A percentile compares a stretch with the other conserved stretches of the same genome.
phyloP scores from a whole-genome alignment of 2,329 filamentous ascomycete species.

The Pseudocercospora musae region DNA sequence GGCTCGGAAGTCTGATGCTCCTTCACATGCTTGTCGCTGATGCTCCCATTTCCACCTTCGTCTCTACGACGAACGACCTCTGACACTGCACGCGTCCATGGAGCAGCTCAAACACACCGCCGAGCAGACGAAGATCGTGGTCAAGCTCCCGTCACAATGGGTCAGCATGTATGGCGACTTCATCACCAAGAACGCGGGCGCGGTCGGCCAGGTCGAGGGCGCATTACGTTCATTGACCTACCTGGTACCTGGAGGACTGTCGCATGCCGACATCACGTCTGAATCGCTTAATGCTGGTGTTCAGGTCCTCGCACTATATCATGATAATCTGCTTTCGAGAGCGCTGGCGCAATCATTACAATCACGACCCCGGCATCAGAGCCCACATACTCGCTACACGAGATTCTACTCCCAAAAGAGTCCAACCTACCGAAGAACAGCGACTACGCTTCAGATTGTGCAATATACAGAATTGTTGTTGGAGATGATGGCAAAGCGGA shows the following conservation, averaged over 20 bases:
- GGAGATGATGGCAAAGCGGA: slow-evolving; percentile 92
- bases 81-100: slow-evolving; percentile 20
- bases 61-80: not conserved
- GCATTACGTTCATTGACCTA: slow-evolving; percentile 90
- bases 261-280: slow-evolving; percentile 90
- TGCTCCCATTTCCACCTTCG: not conserved
- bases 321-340: slow-evolving; percentile 78
- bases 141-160: slow-evolving; percentile 33
- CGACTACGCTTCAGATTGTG: slow-evolving; percentile 80
- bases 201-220: slow-evolving; percentile 93
- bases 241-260: slow-evolving; percentile 84
- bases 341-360: slow-evolving; percentile 55
- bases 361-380: slow-evolving; percentile 45
- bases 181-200: slow-evolving; percentile 89
- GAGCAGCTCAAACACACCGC: slow-evolving; percentile 30
- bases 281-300: slow-evolving; percentile 79
- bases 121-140: slow-evolving; percentile 29
- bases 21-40: not conserved
- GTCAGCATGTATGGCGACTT: slow-evolving; percentile 73
- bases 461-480: slow-evolving; percentile 95
- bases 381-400: slow-evolving; percentile 62
- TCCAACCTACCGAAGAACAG: slow-evolving; percentile 73
- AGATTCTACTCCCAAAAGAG: slow-evolving; percentile 61
- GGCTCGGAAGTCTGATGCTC: not conserved
- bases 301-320: slow-evolving; percentile 86